phyloP scores from a whole-genome alignment of 805 yeast species.

The Monosporozyma siamensis region DNA sequence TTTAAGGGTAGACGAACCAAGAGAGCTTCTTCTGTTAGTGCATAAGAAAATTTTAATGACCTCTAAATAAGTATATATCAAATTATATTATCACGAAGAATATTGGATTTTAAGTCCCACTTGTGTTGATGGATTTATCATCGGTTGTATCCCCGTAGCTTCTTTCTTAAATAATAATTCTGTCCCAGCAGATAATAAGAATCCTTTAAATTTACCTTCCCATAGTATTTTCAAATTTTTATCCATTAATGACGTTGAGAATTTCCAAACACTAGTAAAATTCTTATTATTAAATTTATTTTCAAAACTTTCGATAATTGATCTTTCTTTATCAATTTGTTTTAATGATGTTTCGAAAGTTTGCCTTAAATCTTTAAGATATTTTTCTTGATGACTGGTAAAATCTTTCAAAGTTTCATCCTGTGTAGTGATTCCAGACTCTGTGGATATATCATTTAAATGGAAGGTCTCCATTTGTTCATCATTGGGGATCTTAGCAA shows the following conservation, averaged over 20 bases:
- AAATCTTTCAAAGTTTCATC: neutral
- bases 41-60: neutral
- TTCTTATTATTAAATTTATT: slow-evolving; percentile 42
- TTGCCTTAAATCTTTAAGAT: slow-evolving; percentile 22
- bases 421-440: neutral
- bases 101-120: neutral
- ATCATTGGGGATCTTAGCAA: slow-evolving; percentile 34
- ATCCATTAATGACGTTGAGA: slow-evolving; percentile 60
- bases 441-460: neutral
- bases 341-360: slow-evolving; percentile 27
- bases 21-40: slow-evolving; percentile 6
- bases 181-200: slow-evolving; percentile 68
- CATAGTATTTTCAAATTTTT: slow-evolving; percentile 57
- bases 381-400: slow-evolving; percentile 10
- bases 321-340: slow-evolving; percentile 28
- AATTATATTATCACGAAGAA: slow-evolving; percentile 8
- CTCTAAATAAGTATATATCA: no score
- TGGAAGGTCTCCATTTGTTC: slow-evolving; percentile 18
- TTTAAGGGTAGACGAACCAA: slow-evolving; percentile 31
- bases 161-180: slow-evolving; percentile 35
- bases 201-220: slow-evolving; percentile 82
- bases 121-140: neutral
- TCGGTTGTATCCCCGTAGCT: neutral
- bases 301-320: slow-evolving; percentile 44
- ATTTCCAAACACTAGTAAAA: slow-evolving; percentile 63